These are phyloP conservation scores for Amylocarpus encephaloides DNA, from an alignment of 2,329 filamentous ascomycete genomes.

Conservation along the genomic window DNA sequence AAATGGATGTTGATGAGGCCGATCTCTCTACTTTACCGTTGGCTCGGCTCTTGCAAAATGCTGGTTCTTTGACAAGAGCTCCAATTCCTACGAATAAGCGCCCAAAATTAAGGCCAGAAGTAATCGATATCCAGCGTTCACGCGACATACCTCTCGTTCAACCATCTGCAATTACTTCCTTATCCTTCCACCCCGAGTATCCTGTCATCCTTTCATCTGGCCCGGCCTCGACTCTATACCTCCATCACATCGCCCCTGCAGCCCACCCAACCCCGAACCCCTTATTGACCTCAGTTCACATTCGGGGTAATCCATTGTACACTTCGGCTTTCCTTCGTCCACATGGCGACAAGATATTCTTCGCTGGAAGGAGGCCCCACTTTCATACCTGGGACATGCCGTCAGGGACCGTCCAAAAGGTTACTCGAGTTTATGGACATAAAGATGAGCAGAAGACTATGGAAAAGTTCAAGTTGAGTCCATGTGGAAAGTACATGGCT, in stretches of 20 bases:
- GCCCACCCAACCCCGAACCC: conserved; percentile 77
- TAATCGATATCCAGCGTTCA: conserved; percentile 82
- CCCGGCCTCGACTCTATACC: conserved; percentile 73
- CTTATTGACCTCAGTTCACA: conserved; percentile 81
- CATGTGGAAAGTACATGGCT: conserved; percentile 80
- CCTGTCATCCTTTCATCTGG: conserved; percentile 88
- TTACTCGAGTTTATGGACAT: conserved; percentile 68
- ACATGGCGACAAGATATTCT: conserved; percentile 71
- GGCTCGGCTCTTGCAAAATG: conserved; percentile 71
- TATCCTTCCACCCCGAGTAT: conserved; percentile 84
- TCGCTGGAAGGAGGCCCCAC: conserved; percentile 80
- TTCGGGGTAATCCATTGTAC: conserved; percentile 75
- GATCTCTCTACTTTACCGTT: conserved; percentile 69
- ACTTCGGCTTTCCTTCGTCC: conserved; percentile 75
- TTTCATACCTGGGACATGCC: conserved; percentile 93
- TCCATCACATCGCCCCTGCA: conserved; percentile 80
- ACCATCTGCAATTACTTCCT: conserved; percentile 70
- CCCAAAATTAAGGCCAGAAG: conserved; percentile 75
- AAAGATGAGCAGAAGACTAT: conserved; percentile 79
- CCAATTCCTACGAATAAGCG: conserved; percentile 47
- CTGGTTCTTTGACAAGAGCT: conserved; percentile 52
- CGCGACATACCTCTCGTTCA: conserved; percentile 78
- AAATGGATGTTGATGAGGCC: conserved; percentile 48
- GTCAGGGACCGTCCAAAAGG: conserved; percentile 75
- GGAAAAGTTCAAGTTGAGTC: conserved; percentile 84